Evolutionary conservation across 306 rosid genomes (phyloP), one percentile per base, ranked within the genome.

Genomic region (Cucurbita argyrosperma): DNA sequence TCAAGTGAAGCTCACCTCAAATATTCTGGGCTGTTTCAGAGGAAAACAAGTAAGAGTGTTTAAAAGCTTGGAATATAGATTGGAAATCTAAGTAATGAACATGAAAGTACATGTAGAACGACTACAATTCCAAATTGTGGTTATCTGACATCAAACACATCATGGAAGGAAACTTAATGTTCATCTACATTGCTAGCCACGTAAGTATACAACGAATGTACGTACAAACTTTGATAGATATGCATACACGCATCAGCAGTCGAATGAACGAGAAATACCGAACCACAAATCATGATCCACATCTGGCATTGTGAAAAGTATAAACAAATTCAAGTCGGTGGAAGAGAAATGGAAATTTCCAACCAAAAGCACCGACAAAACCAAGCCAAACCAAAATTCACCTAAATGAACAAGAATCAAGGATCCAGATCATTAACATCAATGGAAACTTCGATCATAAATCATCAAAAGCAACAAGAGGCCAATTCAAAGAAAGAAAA

Each of bases 1-100:
- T 55, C 64, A 56, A 56, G 49, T 73, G 76, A 55, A 56, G 53
- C 40, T 57, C 64, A 50, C 59, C 42, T 51, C 59, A 70, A 70
- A 70, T 50, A 4, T 30, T 49, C 58, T 35, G 46, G 74, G 60
- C 60, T 30, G 74, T 51, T 49, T 51, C 58, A 70, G 46, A 35
- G 59, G 8, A 50, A 51, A 50, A 30, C 35, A 30, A 10, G n/a
- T 21, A 16, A 50, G 5, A 68, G 6, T 7, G 5, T n/a, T 65
- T 65, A 65, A 10, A 12, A 66, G 72, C 53, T 45, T 43, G 35
- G 12, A 65, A 45, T 1, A 49, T 21, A 46, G 18, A 68, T 13
- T 51, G 40, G 13, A 50, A 49, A 26, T 26, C 59, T 49, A 13
- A 45, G 4, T 49, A 70, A 70, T 50, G 46, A 50, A 49, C n/a